Evolutionary conservation across 202 grass and related monocot species (phyloP), one percentile per base, ranked within the genome.

Genomic region (Panicum virgatum): DNA sequence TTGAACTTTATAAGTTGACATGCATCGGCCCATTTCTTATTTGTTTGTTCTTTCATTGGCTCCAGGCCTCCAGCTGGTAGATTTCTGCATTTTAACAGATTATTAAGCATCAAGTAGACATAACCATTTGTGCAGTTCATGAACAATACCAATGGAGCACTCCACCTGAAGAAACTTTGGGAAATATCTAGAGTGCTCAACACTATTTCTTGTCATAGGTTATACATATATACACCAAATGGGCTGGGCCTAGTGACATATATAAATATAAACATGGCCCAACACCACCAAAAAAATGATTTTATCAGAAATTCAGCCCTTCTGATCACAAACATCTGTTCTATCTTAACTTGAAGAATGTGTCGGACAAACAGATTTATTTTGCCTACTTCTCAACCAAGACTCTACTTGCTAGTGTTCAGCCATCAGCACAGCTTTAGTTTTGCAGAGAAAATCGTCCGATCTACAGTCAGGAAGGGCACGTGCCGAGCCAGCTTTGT

Each of bases 401-500:
- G 14, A 32, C 26, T 72, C 25, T 37, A 53, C 19, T 73, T 53
- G 10, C 29, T 73, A 54, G 36, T n/a, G 69, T 37, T 73, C 18
- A 73, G 47, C 18, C 32, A 34, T 34, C 32, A 34, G 32, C 32
- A 3, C 15, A 51, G 27, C 16, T 51, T 10, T 34, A 13, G 16
- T 14, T 7, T 69, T 59, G 22, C 22, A 29, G 20, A 19, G 36
- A 60, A 70, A 82, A 29, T 52, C 10, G 16, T 27, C 19, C 27
- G 48, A 48, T 26, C 38, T 37, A 9, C 20, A 20, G 19, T 75
- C 77, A 67, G 69, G 39, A 45, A 60, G n/a, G 22, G 16, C 69
- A 75, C 77, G 47, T 80, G 47, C 68, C 38, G 19, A 61, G 6
- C 25, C 46, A 66, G 84, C 77, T 66, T 48, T 74, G 59, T n/a